Conservation (phyloP, 768 basidiomycete species). For the Boletellus ananiceps region DNA sequence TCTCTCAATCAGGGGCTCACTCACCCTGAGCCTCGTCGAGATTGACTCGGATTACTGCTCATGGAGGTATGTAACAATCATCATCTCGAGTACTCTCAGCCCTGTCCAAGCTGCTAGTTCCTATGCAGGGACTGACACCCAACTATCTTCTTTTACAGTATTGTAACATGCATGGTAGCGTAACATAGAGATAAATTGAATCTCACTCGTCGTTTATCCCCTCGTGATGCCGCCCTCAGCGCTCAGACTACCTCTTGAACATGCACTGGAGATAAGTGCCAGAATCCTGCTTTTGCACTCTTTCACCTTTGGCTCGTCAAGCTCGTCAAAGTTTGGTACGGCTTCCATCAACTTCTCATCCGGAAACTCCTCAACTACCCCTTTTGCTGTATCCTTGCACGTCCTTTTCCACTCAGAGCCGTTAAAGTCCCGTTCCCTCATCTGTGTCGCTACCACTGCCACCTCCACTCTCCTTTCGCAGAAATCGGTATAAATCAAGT, state of each 20-base stretch:
- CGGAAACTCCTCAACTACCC: slow-evolving; percentile 11
- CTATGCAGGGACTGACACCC: background rate
- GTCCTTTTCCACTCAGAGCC: slow-evolving; percentile 15
- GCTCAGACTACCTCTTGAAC: background rate
- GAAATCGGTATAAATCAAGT: slow-evolving; percentile 16
- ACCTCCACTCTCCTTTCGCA: slow-evolving; percentile 7
- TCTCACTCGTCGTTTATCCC: background rate
- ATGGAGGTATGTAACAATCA: slow-evolving; percentile 1
- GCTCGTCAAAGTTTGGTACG: slow-evolving; percentile 12
- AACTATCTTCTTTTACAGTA: slow-evolving; percentile 1
- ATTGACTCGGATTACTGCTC: background rate
- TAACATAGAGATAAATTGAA: slow-evolving; percentile 1
- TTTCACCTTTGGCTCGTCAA: slow-evolving; percentile 9
- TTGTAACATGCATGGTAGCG: background rate
- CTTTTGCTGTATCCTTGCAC: slow-evolving; percentile 8
- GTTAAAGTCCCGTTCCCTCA: slow-evolving; percentile 7
- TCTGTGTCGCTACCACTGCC: slow-evolving; percentile 16
- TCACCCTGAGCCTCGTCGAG: background rate
- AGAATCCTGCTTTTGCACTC: slow-evolving; percentile 22
- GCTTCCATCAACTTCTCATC: slow-evolving; percentile 14
- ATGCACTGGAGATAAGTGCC: slow-evolving; percentile 16
- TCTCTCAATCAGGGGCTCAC: background rate
- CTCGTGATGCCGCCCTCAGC: background rate
- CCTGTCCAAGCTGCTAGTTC: background rate
- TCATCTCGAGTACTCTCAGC: background rate